Evolutionary conservation across 805 yeast species (phyloP).

Genomic region (Kluyveromyces siamensis): DNA sequence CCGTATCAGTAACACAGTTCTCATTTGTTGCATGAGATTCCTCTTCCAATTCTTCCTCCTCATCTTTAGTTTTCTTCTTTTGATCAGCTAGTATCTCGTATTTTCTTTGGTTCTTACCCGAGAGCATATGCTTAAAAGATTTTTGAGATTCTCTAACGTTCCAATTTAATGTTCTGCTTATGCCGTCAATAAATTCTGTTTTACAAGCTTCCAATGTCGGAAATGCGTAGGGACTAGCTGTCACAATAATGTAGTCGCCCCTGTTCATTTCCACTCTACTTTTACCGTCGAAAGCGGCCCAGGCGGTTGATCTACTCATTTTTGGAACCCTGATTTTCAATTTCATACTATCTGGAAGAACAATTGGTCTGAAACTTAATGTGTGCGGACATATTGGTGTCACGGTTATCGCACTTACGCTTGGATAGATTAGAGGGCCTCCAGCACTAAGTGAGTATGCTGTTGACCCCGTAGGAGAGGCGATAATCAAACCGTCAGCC

Average conservation of each 20-base stretch:
- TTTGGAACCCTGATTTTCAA: constrained; percentile 76
- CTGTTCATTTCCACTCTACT: constrained; percentile 68
- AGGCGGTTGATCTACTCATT: constrained; percentile 79
- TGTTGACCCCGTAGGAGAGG: constrained; percentile 94
- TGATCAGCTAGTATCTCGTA: constrained; percentile 24
- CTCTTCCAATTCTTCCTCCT: constrained; percentile 8
- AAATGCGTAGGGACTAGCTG: constrained; percentile 85
- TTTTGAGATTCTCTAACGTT: constrained; percentile 84
- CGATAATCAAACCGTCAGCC: constrained; percentile 87
- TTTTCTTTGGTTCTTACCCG: constrained; percentile 45
- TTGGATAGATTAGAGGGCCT: constrained; percentile 90
- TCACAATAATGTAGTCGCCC: constrained; percentile 80
- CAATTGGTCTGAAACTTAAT: constrained; percentile 81
- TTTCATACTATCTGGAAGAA: constrained; percentile 88
- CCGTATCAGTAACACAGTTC: background rate
- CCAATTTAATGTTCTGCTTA: constrained; percentile 86
- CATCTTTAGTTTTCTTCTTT: constrained; percentile 12
- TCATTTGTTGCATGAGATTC: background rate
- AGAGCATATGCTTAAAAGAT: constrained; percentile 56
- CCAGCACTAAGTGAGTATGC: constrained; percentile 95
- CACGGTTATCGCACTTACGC: constrained; percentile 82
- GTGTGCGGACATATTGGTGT: constrained; percentile 98
- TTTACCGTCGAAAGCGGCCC: constrained; percentile 96
- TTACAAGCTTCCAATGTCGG: constrained; percentile 78
- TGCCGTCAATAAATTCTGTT: constrained; percentile 75